Evolutionary conservation across 2,329 filamentous ascomycete genomes (phyloP).

Genomic region (Penicillium psychrosexuale): DNA sequence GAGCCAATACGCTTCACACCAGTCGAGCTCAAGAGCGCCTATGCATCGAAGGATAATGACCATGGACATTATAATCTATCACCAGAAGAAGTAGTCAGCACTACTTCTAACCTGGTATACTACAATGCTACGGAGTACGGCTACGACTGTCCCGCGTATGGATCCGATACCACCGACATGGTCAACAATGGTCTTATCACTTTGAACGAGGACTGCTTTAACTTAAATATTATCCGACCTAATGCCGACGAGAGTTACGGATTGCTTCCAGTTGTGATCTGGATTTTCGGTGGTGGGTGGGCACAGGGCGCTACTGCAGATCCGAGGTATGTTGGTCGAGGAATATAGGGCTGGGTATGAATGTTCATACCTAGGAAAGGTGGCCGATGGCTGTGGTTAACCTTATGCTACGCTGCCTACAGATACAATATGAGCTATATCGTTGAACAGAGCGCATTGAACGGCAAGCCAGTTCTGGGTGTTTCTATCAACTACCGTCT

Average conservation of each 20-base stretch:
- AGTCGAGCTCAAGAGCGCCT: slow-evolving; percentile 21
- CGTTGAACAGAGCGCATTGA: slow-evolving; percentile 27
- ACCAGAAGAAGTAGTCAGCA: background rate
- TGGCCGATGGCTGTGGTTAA: background rate
- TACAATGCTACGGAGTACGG: slow-evolving; percentile 34
- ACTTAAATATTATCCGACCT: slow-evolving; percentile 28
- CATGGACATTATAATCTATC: slow-evolving; percentile 12
- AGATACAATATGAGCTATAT: slow-evolving; percentile 37
- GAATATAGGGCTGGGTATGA: background rate
- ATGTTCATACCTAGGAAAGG: too few relatives aligned
- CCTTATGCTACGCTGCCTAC: background rate
- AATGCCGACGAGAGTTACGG: background rate
- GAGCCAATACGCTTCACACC: slow-evolving; percentile 29
- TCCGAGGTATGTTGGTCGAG: slow-evolving; percentile 22
- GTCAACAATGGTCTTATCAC: slow-evolving; percentile 19
- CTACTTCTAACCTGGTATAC: slow-evolving; percentile 3
- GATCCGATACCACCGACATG: slow-evolving; percentile 27
- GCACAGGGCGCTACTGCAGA: slow-evolving; percentile 31
- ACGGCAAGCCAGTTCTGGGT: slow-evolving; percentile 28
- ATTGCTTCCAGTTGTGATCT: slow-evolving; percentile 30
- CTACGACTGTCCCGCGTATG: slow-evolving; percentile 32
- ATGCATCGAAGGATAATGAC: slow-evolving; percentile 23
- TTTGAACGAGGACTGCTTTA: slow-evolving; percentile 28
- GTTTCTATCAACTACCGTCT: slow-evolving; percentile 34
- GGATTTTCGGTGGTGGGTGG: slow-evolving; percentile 35